Evolutionary conservation across 2,329 filamentous ascomycete genomes (phyloP), one percentile per base, ranked within the genome.

Genomic region (Neonectria faginata): DNA sequence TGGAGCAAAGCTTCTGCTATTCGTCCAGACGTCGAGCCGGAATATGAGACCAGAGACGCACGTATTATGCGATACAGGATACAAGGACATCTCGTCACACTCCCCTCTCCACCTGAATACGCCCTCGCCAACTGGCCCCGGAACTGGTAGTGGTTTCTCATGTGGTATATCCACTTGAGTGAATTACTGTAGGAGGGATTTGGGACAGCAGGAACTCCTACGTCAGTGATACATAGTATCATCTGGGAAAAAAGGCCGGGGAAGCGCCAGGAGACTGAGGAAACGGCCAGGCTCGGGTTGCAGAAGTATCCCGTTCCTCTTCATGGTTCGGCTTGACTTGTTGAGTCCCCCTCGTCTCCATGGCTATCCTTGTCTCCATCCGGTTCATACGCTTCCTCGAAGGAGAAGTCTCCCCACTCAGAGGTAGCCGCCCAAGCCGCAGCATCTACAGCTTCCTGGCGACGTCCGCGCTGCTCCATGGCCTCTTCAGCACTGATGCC

Each of bases 341-440:
- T 10, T 20, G 39, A 20, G n/a, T 11, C 6, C 5, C 27, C 39
- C 45, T 42, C n/a, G 9, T 58, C 33, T 44, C 36, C 53, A 20
- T 65, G 22, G 42, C 4, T 33, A 6, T 31, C 22, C 39, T n/a
- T 22, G 9, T 60, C 51, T 25, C 36, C 57, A n/a, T 63, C 48
- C 20, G 44, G 20, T 9, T 47, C 48, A 6, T 44, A 42, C 44
- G 67, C 50, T 16, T 73, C 72, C 31, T 70, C 64, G 72, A 86
- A 86, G 14, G 66, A 69, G 69, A 87, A 85, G 6, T 74, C 72
- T 62, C 85, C 86, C 84, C 85, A 88, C 33, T 76, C 75, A 22
- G 84, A 86, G 41, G 70, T 75, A 14, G 80, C 85, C 27, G 76
- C 70, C 85, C 84, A 88, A 2, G 80, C 81, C 31, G 80, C 78